Evolutionary conservation across 345 rosid species (phyloP).

Genomic region (Erysimum cheiranthoides): DNA sequence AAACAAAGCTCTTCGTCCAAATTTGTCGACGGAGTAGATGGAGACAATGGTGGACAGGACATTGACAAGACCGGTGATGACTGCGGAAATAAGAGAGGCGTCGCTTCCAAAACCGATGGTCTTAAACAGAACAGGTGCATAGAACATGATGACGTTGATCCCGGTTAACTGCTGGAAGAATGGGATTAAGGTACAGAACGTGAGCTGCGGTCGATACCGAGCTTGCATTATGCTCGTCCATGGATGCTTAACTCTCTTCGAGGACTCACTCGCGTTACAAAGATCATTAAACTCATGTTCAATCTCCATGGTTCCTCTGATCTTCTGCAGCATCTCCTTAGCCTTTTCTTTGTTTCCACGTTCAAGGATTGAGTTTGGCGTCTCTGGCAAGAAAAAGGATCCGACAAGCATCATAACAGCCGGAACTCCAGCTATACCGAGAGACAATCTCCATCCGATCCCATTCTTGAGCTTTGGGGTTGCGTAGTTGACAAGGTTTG

Average conservation of each 20-base stretch:
- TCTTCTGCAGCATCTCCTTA: constrained; percentile 39
- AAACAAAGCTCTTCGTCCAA: constrained; percentile 49
- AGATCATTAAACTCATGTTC: constrained; percentile 50
- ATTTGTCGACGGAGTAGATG: constrained; percentile 45
- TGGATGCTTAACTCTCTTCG: constrained; percentile 41
- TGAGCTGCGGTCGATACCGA: constrained; percentile 50
- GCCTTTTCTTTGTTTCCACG: constrained; percentile 47
- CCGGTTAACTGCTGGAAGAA: constrained; percentile 55
- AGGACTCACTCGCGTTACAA: constrained; percentile 31
- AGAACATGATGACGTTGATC: constrained; percentile 55
- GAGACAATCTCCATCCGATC: constrained; percentile 50
- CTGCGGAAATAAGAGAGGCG: constrained; percentile 46
- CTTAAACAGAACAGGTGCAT: constrained; percentile 52
- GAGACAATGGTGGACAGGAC: constrained; percentile 45
- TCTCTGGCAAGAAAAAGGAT: constrained; percentile 45
- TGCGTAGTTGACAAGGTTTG: constrained; percentile 46
- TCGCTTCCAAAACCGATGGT: constrained; percentile 49
- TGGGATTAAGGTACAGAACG: constrained; percentile 42
- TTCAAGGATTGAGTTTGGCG: constrained; percentile 56
- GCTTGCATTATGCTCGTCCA: constrained; percentile 41
- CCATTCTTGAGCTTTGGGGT: constrained; percentile 37
- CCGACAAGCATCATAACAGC: constrained; percentile 43
- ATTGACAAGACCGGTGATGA: constrained; percentile 48
- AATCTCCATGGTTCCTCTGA: constrained; percentile 48
- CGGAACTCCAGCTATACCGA: constrained; percentile 52